These are phyloP conservation scores for Hymenoscyphus repandus DNA, from an alignment of 2,329 filamentous ascomycete genomes.

Conservation along the genomic window DNA sequence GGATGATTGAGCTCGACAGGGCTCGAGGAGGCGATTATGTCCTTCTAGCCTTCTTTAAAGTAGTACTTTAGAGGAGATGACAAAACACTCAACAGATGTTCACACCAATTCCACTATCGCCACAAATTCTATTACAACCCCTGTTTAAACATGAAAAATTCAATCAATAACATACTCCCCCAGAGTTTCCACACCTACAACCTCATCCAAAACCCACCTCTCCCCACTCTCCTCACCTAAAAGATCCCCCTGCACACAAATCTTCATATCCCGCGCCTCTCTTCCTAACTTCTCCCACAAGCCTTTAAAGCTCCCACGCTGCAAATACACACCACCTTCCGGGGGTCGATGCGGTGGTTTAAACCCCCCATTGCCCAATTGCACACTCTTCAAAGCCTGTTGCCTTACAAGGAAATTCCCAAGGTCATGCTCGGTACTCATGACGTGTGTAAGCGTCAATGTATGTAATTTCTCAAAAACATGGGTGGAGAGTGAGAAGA, in stretches of 20 bases:
- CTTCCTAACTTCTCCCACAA: constrained; percentile 36
- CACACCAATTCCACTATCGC: no score
- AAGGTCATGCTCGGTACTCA: constrained; percentile 40
- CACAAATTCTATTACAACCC: no score
- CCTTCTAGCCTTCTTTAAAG: no score
- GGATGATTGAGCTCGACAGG: no score
- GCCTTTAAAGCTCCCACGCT: constrained; percentile 39
- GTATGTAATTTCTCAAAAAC: constrained; percentile 37
- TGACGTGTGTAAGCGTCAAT: constrained; percentile 40
- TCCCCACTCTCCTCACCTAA: constrained; percentile 14
- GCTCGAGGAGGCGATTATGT: no score
- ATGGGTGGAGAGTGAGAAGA: constrained; percentile 13
- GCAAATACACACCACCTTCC: constrained; percentile 41
- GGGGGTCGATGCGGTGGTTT: constrained; percentile 36
- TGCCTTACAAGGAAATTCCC: constrained; percentile 39
- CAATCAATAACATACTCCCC: constrained; percentile 15
- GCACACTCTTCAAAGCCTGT: constrained; percentile 35
- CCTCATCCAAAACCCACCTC: constrained; percentile 15
- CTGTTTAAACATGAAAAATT: no score
- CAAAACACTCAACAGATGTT: no score
- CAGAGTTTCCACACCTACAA: constrained; percentile 5
- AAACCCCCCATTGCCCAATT: constrained; percentile 41
- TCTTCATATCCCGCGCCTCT: constrained; percentile 36
- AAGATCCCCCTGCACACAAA: constrained; percentile 41
- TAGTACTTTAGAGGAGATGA: no score